Percentiles rank a stretch among this genome's conserved stretches.
phyloP scores from a whole-genome alignment of 805 yeast genomes.

The Zygoascus tannicola region DNA sequence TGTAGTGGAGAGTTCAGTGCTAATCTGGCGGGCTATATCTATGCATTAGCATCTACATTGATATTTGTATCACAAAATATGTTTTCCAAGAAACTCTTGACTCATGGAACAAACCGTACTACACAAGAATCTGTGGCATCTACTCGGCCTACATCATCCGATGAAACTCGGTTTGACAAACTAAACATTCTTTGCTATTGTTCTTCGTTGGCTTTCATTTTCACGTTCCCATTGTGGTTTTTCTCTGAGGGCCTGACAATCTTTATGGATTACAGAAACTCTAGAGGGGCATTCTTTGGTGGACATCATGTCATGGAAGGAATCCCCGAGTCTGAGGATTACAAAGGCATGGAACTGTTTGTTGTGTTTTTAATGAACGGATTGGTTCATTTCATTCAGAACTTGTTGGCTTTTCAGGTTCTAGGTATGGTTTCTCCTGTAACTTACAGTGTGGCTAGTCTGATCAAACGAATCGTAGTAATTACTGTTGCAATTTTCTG shows the following conservation, averaged over 20 bases:
- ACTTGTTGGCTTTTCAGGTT: conserved; percentile 70
- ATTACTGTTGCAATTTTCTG: conserved; percentile 68
- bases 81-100: conserved; percentile 74
- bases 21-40: conserved; percentile 53
- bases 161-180: conserved; percentile 53
- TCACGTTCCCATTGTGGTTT: conserved; percentile 68
- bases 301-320: conserved; percentile 1
- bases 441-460: conserved; percentile 75
- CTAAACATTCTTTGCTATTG: conserved; percentile 74
- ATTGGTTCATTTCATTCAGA: conserved; percentile 67
- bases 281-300: conserved; percentile 7
- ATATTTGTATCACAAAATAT: conserved; percentile 81
- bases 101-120: conserved; percentile 24
- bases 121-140: background rate
- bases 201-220: conserved; percentile 58
- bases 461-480: conserved; percentile 81
- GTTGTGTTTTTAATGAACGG: conserved; percentile 55
- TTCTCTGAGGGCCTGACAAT: conserved; percentile 42
- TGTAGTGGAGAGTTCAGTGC: conserved; percentile 35
- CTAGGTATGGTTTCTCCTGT: conserved; percentile 76
- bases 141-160: no score
- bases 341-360: conserved; percentile 20
- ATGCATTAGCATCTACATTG: conserved; percentile 57
- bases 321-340: conserved; percentile 1
- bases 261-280: conserved; percentile 7